These are phyloP conservation scores for Talaromyces stipitatus DNA, from an alignment of 495 filamentous ascomycete species.

Conservation along the genomic window DNA sequence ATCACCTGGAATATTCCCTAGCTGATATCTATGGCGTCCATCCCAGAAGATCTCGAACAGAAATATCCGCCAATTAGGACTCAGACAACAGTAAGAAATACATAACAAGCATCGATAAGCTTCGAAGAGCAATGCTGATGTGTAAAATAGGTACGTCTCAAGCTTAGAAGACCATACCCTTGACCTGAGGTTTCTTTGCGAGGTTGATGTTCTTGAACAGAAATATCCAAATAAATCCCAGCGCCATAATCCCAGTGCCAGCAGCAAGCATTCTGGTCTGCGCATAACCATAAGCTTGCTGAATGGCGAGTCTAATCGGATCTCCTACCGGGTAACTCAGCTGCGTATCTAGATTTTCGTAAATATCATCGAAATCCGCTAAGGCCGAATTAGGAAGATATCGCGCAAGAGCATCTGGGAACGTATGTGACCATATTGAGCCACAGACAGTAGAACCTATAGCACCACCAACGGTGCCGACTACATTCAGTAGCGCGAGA, in stretches of 20 bases:
- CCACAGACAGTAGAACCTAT: slow-evolving; percentile 52
- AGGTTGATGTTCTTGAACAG: slow-evolving; percentile 52
- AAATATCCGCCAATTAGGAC: no score
- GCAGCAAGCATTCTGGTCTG: slow-evolving; percentile 51
- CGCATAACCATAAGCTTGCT: slow-evolving; percentile 45
- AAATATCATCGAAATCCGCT: slow-evolving; percentile 36
- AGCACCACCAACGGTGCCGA: slow-evolving; percentile 51
- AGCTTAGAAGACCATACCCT: slow-evolving; percentile 8
- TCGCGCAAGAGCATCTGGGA: slow-evolving; percentile 42
- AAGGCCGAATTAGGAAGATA: slow-evolving; percentile 42
- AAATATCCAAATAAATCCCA: slow-evolving; percentile 35
- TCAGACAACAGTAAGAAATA: no score
- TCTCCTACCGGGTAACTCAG: slow-evolving; percentile 44
- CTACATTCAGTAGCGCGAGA: slow-evolving; percentile 53
- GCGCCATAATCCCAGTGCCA: slow-evolving; percentile 33
- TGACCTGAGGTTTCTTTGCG: slow-evolving; percentile 33
- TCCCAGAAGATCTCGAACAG: no score
- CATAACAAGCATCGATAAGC: no score
- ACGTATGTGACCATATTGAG: slow-evolving; percentile 55
- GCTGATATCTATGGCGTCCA: no score
- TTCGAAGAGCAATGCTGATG: no score
- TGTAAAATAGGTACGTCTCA: no score
- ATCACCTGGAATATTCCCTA: no score
- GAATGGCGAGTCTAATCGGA: slow-evolving; percentile 48
- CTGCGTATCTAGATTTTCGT: slow-evolving; percentile 35